Conservation (phyloP, 2,329 filamentous ascomycete species). For the Epichloe bromicola region DNA sequence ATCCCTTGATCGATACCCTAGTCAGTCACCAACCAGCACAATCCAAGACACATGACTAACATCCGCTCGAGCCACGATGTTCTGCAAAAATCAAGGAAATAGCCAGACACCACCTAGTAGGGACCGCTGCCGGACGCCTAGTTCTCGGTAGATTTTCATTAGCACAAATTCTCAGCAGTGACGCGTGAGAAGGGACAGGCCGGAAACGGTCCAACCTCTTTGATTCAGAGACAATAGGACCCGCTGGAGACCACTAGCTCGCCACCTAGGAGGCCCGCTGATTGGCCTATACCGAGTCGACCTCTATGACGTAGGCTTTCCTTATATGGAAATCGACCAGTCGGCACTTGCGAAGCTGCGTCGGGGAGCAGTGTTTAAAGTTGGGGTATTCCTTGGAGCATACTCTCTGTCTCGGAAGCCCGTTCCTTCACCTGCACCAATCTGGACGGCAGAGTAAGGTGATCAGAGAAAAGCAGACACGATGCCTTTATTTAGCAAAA, state of each 20-base stretch:
- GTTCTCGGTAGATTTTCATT: no score
- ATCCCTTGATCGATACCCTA: no score
- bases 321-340: neutral
- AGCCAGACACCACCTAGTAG: no score
- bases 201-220: no score
- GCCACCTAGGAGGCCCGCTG: neutral
- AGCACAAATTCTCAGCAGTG: no score
- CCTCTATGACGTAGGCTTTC: slow-evolving; percentile 6
- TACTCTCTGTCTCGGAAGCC: neutral
- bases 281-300: neutral
- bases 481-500: slow-evolving; percentile 24
- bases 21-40: no score
- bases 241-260: neutral
- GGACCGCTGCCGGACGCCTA: no score
- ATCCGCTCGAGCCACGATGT: no score
- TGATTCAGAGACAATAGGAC: neutral
- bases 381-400: neutral
- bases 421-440: neutral
- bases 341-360: neutral
- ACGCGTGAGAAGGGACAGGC: no score
- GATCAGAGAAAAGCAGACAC: slow-evolving; percentile 1
- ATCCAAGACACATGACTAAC: no score
- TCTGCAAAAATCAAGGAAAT: no score
- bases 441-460: neutral
- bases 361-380: neutral